Evolutionary conservation across 73 alveolate genomes (phyloP).

Genomic region (Halteria grandinella): DNA sequence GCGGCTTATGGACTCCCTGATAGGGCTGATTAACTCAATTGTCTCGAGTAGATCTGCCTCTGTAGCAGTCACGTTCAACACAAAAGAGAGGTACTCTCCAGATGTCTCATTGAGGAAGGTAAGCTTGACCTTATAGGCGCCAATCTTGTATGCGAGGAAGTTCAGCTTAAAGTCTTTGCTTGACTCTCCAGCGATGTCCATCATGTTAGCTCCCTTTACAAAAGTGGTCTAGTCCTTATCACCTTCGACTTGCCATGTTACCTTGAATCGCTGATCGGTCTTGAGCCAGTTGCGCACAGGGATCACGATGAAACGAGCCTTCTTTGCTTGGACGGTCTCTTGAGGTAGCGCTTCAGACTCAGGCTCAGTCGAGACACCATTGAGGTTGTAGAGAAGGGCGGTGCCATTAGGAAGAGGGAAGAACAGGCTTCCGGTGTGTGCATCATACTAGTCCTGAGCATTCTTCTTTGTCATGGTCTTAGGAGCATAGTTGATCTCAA

Average conservation of each 20-base stretch:
- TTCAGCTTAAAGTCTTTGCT: conserved; percentile 94
- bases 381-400: conserved; percentile 92
- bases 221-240: conserved; percentile 82
- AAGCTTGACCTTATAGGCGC: conserved; percentile 87
- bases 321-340: conserved; percentile 91
- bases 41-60: conserved; percentile 85
- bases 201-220: conserved; percentile 97
- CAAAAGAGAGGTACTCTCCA: conserved; percentile 89
- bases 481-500: conserved; percentile 92
- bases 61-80: conserved; percentile 79
- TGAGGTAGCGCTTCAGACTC: conserved; percentile 81
- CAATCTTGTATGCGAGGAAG: conserved; percentile 88
- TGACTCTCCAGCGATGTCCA: conserved; percentile 96
- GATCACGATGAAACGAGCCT: conserved; percentile 83
- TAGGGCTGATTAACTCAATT: conserved; percentile 90
- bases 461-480: conserved; percentile 95
- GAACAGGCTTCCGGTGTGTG: conserved; percentile 94
- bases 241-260: conserved; percentile 94
- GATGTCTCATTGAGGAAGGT: conserved; percentile 94
- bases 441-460: conserved; percentile 78
- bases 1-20: conserved; percentile 93
- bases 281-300: conserved; percentile 97
- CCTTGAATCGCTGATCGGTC: conserved; percentile 95
- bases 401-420: conserved; percentile 99
- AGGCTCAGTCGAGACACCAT: conserved; percentile 95